phyloP scores from a whole-genome alignment of 2,329 filamentous ascomycete species.

The Pseudogymnoascus sp. region DNA sequence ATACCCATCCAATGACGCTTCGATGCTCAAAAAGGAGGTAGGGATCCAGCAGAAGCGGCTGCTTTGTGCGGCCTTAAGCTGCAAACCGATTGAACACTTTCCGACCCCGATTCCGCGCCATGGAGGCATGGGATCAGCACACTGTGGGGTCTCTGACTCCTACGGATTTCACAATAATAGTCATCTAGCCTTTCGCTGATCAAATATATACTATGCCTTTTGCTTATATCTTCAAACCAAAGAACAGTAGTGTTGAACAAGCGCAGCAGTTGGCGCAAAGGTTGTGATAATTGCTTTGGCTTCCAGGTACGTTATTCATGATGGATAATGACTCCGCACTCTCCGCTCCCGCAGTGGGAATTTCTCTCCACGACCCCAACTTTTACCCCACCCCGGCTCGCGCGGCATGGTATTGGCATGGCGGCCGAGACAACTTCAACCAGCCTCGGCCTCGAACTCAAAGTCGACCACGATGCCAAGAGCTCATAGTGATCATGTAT shows the following conservation, averaged over 20 bases:
- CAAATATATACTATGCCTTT: background rate
- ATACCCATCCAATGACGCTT: background rate
- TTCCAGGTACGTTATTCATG: background rate
- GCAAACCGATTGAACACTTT: background rate
- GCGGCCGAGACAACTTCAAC: background rate
- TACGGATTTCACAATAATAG: background rate
- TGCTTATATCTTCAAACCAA: background rate
- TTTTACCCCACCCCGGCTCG: background rate
- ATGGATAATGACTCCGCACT: background rate
- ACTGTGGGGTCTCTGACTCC: background rate
- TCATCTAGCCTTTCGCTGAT: background rate
- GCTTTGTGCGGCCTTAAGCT: background rate
- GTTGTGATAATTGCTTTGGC: background rate
- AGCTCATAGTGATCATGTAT: background rate
- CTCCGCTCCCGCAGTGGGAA: background rate
- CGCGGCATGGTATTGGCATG: background rate
- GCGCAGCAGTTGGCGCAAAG: background rate
- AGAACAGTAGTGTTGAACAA: background rate
- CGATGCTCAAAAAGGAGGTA: background rate
- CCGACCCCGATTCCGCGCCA: background rate
- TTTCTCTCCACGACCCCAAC: conserved; percentile 3
- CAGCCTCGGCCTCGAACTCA: background rate
- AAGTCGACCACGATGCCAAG: background rate
- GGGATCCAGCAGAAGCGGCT: background rate
- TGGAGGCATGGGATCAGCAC: background rate